phyloP scores from a whole-genome alignment of 73 alveolate species.

The Stentor roeselii region DNA sequence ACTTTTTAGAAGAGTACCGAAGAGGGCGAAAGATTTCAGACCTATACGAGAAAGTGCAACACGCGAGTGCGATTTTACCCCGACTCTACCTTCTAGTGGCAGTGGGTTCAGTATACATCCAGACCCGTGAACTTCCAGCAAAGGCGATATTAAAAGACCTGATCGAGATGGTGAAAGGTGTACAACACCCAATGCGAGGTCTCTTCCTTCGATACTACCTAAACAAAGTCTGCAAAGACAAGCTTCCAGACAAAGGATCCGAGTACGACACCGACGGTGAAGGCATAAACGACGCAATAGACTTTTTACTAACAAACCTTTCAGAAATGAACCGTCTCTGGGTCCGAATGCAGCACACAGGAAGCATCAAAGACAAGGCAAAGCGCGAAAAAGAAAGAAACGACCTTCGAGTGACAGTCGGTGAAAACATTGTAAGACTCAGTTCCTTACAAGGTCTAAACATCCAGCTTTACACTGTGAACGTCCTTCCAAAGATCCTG shows the following conservation, averaged over 20 bases:
- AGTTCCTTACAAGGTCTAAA: constrained; percentile 87
- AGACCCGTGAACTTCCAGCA: constrained; percentile 91
- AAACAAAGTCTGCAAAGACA: constrained; percentile 93
- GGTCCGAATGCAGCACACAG: constrained; percentile 85
- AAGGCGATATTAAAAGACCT: constrained; percentile 88
- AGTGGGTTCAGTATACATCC: constrained; percentile 94
- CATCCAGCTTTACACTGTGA: constrained; percentile 67
- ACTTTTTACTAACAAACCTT: constrained; percentile 83
- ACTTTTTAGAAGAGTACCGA: constrained; percentile 93
- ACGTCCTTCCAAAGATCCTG: constrained; percentile 87
- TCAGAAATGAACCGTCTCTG: constrained; percentile 98
- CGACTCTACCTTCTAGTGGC: constrained; percentile 94
- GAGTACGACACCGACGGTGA: constrained; percentile 87
- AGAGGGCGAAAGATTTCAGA: constrained; percentile 95
- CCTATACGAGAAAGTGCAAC: constrained; percentile 94
- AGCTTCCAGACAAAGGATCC: constrained; percentile 94
- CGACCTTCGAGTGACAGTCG: constrained; percentile 91
- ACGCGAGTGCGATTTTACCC: constrained; percentile 95
- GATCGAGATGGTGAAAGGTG: constrained; percentile 83
- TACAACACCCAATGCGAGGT: constrained; percentile 97
- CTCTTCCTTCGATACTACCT: constrained; percentile 93
- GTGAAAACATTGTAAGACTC: constrained; percentile 93
- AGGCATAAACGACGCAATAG: constrained; percentile 89
- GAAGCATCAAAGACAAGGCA: constrained; percentile 65
- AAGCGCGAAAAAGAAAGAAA: constrained; percentile 90